Base-by-base conservation (phyloP, 169 alveolate genomes). In the Toxoplasma gondii region DNA sequence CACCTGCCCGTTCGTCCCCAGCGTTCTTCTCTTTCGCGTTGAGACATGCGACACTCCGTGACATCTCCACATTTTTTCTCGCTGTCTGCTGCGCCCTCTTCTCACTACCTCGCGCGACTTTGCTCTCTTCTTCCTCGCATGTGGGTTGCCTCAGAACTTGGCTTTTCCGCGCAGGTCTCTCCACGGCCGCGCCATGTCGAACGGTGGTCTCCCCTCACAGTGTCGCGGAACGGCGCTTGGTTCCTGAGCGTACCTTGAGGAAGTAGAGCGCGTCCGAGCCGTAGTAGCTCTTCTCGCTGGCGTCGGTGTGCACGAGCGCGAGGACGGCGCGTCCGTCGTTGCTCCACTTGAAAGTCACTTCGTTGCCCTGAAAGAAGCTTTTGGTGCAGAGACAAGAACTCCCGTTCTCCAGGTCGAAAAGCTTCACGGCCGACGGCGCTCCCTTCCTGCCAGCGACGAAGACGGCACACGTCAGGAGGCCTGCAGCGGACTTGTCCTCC, bases 311-410 rank as follows among this genome's bases (percentile, higher is more conserved):
- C 5, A 69, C 69, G 36, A 45, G 67, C 39, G 69, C 64, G 83
- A 88, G 92, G 53, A 88, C 36, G 54, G 92, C 88, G 38, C 93
- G 41, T 78, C 93, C 93, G 54, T 91, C 93, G 88, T 74, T 74
- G 58, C 88, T 64, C 93, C 93, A 91, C 39, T 70, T 54, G 88
- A 83, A 91, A 39, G 80, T 80, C 19, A 88, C 93, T 58, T 91
- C 93, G n/a, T 78, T 69, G 36, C 88, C 80, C 38, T 91, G 93
- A 54, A n/a, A 70, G 44, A 91, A 91, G 1, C 84, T 74, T n/a
- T 36, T 74, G 9, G 49, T 74, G 44, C 43, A 22, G 49, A 74
- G 38, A 16, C 39, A 36, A 1, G 24, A 10, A 16, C 43, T 36
- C 45, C 84, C 84, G n/a, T 36, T 16, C 27, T 1, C 27, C 43